phyloP scores from a whole-genome alignment of 192 early-diverging fungal genomes.

The Coemansia sp. region DNA sequence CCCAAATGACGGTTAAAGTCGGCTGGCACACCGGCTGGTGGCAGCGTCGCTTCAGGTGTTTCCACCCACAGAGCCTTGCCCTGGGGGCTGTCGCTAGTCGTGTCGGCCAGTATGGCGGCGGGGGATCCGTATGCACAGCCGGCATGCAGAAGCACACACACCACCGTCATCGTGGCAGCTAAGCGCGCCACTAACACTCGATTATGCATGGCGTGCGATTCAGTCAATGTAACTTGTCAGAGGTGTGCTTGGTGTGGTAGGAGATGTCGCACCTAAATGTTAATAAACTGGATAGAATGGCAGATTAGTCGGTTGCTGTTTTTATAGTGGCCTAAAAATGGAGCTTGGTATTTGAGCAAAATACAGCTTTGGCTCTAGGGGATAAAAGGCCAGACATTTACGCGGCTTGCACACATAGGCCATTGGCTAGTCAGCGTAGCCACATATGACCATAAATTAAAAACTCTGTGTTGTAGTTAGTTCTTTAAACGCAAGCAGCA shows the following conservation, averaged over 20 bases:
- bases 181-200: not conserved
- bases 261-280: not conserved
- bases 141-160: not conserved
- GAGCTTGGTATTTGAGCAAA: not conserved
- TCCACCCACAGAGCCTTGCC: conserved; percentile 31
- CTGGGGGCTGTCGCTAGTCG: not conserved
- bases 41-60: conserved; percentile 19
- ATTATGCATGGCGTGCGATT: conserved; percentile 2
- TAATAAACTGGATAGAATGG: not conserved
- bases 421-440: not conserved
- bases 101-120: conserved; percentile 3
- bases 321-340: not conserved
- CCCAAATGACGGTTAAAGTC: conserved; percentile 5
- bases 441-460: conserved; percentile 10
- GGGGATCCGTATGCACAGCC: not conserved
- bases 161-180: not conserved
- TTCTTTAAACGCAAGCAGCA: not conserved
- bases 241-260: not conserved
- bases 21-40: conserved; percentile 25
- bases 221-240: not conserved
- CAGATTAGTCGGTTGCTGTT: not conserved
- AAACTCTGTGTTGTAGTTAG: not conserved
- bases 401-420: not conserved
- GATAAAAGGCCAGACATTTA: not conserved
- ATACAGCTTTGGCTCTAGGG: too few species aligned